Conservation (phyloP, 1,284 basidiomycete species). For the Xerocomus amazonicus region DNA sequence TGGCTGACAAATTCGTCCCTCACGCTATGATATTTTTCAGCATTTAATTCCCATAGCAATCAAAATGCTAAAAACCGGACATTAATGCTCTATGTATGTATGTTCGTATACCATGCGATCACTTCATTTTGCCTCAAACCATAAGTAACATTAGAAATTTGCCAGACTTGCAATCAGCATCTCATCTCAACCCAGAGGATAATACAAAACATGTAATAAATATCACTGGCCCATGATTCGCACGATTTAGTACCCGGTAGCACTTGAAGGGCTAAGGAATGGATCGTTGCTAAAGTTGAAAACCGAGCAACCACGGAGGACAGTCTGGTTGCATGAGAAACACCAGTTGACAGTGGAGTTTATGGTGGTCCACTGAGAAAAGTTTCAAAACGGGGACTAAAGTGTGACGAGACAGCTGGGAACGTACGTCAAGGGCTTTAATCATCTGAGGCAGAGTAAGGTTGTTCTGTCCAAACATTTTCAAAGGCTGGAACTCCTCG, state of each 20-base stretch:
- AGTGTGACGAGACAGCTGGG: neutral
- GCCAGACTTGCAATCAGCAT: too few relatives aligned
- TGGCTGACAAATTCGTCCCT: too few relatives aligned
- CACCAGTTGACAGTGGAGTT: conserved; percentile 32
- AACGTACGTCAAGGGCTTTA: conserved; percentile 32
- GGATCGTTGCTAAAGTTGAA: conserved; percentile 32
- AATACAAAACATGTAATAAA: neutral
- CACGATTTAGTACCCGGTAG: neutral
- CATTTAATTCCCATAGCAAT: too few relatives aligned
- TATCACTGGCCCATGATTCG: neutral
- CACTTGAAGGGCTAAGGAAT: conserved; percentile 19
- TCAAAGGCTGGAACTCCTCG: conserved; percentile 20
- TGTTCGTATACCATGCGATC: too few relatives aligned
- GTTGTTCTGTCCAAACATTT: conserved; percentile 30
- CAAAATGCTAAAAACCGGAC: too few relatives aligned
- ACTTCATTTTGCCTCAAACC: too few relatives aligned
- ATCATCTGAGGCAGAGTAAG: conserved; percentile 36
- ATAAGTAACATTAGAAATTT: too few relatives aligned
- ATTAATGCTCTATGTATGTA: too few relatives aligned
- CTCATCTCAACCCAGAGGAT: too few relatives aligned
- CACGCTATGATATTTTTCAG: too few relatives aligned
- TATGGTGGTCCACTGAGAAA: conserved; percentile 23
- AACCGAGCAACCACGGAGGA: conserved; percentile 32
- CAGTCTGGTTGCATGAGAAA: conserved; percentile 35
- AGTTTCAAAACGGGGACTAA: neutral